These are phyloP conservation scores for Trichoderma endophyticum DNA, from an alignment of 2,329 filamentous ascomycete species.

Conservation along the genomic window DNA sequence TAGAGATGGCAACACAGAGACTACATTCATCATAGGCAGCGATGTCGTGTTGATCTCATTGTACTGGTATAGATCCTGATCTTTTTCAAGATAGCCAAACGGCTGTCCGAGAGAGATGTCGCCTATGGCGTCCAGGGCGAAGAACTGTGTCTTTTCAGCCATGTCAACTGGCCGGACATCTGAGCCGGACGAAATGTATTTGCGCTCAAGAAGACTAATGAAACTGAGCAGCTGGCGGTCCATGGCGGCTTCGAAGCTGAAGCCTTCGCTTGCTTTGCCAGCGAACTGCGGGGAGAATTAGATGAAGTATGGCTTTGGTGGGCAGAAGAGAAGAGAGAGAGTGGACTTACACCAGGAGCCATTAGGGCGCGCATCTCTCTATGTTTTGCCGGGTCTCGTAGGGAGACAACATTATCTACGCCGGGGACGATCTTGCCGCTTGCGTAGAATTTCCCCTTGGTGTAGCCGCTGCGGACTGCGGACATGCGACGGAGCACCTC, in stretches of 20 bases:
- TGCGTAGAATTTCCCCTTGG: slow-evolving; percentile 44
- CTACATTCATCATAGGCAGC: slow-evolving; percentile 36
- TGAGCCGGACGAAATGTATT: slow-evolving; percentile 42
- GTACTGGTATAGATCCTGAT: slow-evolving; percentile 47
- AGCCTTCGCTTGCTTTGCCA: slow-evolving; percentile 47
- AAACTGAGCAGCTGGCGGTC: slow-evolving; percentile 40
- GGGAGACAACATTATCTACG: slow-evolving; percentile 52
- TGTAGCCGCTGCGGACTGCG: slow-evolving; percentile 37
- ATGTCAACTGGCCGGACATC: slow-evolving; percentile 44
- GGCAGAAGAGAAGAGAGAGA: not conserved
- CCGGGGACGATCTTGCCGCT: slow-evolving; percentile 51
- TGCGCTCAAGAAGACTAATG: slow-evolving; percentile 44
- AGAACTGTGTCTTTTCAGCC: slow-evolving; percentile 48
- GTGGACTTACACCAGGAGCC: slow-evolving; percentile 39
- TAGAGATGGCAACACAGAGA: slow-evolving; percentile 38
- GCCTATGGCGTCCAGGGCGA: slow-evolving; percentile 53
- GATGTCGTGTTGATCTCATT: slow-evolving; percentile 44
- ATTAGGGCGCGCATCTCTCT: slow-evolving; percentile 43
- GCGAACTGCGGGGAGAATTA: slow-evolving; percentile 41
- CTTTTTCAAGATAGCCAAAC: slow-evolving; percentile 49
- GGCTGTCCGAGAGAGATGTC: slow-evolving; percentile 50
- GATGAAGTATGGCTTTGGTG: too few species aligned
- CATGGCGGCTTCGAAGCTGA: slow-evolving; percentile 40
- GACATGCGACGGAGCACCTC: slow-evolving; percentile 38
- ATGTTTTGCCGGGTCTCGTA: slow-evolving; percentile 47